Base-by-base conservation (phyloP, 139 green algal species). In the Limnomonas spitsbergensis region DNA sequence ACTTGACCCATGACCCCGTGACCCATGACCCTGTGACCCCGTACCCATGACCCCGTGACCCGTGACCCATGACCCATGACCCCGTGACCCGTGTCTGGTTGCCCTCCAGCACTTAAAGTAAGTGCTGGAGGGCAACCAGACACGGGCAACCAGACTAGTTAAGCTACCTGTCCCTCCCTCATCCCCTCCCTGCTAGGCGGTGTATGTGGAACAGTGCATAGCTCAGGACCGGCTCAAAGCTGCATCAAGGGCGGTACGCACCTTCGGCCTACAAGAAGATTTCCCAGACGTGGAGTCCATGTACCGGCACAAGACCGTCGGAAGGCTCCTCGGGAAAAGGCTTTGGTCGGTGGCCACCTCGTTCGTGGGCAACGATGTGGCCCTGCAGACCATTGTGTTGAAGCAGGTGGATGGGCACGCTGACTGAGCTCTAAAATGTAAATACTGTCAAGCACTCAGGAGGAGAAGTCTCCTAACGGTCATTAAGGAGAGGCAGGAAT, bases 261-360 rank as follows among this genome's bases (percentile, higher is more conserved):
- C 36, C 26, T 83, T 88, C 24, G 77, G 78, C 2, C 78, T 90
- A 36, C 38, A 38, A n/a, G 26, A 38, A 1, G 71, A 68, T 0
- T 81, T 79, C 78, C 72, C 71, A 9, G 78, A 83, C 69, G 78
- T 83, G 26, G 72, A 83, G 71, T 39, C 52, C 40, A 39, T 77
- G 70, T 91, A 94, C 82, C 81, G 85, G 14, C 68, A 80, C 34
- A 78, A 81, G 56, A 84, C 80, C 27, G 34, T 94, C n/a, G 77
- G 69, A 0, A 79, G 80, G 40, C 80, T 94, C 76, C 53, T 83
- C 24, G 76, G 34, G 27, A 82, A 82, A 68, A 80, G 84, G 24
- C 80, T 91, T 77, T 94, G 90, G 90, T 73, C 47, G 1, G 86
- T 92, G 73, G 86, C 86, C 0, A 75, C 85, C 1, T 67, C 66